These are phyloP conservation scores for Hemileccinum rubropunctum DNA, from an alignment of 768 basidiomycete species.

Conservation along the genomic window DNA sequence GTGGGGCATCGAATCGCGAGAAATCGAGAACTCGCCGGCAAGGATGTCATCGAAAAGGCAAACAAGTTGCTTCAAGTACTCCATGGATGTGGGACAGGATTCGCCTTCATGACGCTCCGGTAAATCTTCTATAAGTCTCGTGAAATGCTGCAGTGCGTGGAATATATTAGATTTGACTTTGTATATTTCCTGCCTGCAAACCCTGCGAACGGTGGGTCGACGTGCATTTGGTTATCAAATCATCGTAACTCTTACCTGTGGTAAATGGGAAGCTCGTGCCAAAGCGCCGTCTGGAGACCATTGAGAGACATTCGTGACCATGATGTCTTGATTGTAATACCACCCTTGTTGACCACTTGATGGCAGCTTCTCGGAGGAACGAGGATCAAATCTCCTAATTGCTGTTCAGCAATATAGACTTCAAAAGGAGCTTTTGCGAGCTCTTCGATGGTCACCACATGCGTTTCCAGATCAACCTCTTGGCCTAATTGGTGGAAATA, in stretches of 20 bases:
- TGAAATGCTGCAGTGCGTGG: slow-evolving; percentile 45
- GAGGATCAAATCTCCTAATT: slow-evolving; percentile 72
- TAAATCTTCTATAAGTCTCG: slow-evolving; percentile 11
- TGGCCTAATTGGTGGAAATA: slow-evolving; percentile 53
- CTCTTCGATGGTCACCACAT: slow-evolving; percentile 61
- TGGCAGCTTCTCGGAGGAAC: slow-evolving; percentile 82
- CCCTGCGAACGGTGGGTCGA: slow-evolving; percentile 40
- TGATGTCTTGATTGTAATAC: slow-evolving; percentile 78
- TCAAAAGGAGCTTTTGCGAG: slow-evolving; percentile 63
- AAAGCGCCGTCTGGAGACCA: slow-evolving; percentile 57
- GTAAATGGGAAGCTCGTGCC: slow-evolving; percentile 78
- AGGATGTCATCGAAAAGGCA: slow-evolving; percentile 52
- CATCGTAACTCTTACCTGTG: slow-evolving; percentile 49
- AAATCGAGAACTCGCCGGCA: slow-evolving; percentile 39
- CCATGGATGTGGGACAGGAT: not conserved
- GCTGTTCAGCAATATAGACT: slow-evolving; percentile 71
- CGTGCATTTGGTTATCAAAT: not conserved
- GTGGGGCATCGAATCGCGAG: slow-evolving; percentile 30
- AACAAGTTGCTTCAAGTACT: slow-evolving; percentile 38
- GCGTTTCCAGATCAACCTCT: slow-evolving; percentile 68
- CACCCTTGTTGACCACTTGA: slow-evolving; percentile 80
- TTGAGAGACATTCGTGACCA: slow-evolving; percentile 83
- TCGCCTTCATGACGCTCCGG: not conserved
- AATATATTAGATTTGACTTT: slow-evolving; percentile 67
- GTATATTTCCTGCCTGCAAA: slow-evolving; percentile 79